Percentiles rank a stretch among this genome's conserved stretches.
Conservation (phyloP, 1,284 basidiomycete genomes). For the Melampsora americana region DNA sequence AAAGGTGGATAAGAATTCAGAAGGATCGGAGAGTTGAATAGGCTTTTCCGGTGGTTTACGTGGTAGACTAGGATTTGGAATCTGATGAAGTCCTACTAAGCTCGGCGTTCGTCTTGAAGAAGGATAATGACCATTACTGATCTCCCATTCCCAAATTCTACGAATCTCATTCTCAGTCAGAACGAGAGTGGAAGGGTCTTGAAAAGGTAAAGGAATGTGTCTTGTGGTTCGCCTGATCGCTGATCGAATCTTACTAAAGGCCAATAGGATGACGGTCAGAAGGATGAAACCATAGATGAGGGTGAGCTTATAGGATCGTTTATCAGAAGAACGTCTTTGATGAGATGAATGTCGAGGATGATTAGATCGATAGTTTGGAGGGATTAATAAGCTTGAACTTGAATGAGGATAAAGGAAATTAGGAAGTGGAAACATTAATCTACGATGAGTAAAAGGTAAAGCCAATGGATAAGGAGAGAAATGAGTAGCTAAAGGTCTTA, state of each 20-base stretch:
- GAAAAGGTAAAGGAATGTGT: slow-evolving; percentile 59
- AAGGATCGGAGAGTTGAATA: slow-evolving; percentile 29
- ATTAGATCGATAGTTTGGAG: slow-evolving; percentile 31
- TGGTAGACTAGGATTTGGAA: slow-evolving; percentile 45
- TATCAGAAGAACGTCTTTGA: slow-evolving; percentile 14
- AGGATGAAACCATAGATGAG: slow-evolving; percentile 44
- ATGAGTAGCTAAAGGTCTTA: slow-evolving; percentile 21
- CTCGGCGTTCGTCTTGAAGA: slow-evolving; percentile 60
- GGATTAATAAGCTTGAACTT: slow-evolving; percentile 12
- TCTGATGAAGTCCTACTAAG: slow-evolving; percentile 35
- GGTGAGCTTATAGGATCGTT: slow-evolving; percentile 41
- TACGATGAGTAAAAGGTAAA: slow-evolving; percentile 28
- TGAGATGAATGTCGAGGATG: slow-evolving; percentile 38
- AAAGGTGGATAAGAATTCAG: slow-evolving; percentile 36
- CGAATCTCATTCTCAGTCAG: slow-evolving; percentile 71
- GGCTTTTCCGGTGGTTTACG: slow-evolving; percentile 36
- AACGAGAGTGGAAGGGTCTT: slow-evolving; percentile 69
- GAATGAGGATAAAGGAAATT: slow-evolving; percentile 27
- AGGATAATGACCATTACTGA: slow-evolving; percentile 83
- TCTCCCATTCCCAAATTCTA: slow-evolving; percentile 89
- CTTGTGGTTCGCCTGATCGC: slow-evolving; percentile 32
- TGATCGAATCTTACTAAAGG: slow-evolving; percentile 37
- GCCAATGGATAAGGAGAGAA: slow-evolving; percentile 43
- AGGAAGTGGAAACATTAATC: slow-evolving; percentile 30
- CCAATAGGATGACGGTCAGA: slow-evolving; percentile 35